Base-by-base conservation (phyloP, 805 yeast genomes). In the Schwanniomyces occidentalis region DNA sequence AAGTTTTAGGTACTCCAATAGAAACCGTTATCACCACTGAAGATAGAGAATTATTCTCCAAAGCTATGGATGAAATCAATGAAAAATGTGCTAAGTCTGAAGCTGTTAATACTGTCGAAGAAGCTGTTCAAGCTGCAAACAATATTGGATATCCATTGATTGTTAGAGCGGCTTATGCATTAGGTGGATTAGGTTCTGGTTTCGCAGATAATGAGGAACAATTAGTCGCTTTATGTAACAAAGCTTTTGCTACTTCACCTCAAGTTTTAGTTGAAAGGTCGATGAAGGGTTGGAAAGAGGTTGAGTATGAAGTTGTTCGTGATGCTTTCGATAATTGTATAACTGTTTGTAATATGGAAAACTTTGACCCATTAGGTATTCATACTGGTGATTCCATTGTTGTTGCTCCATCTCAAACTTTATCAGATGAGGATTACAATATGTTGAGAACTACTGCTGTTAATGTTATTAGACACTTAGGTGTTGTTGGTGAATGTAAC, bases 341-440 rank as follows among this genome's bases (percentile, higher is more conserved):
- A 54, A 91, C 99, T 31, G 99, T 91, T 44, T 91, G 99, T 78
- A 91, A 91, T 71, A 91, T 91, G 99, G 99, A 91, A 71, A 91
- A 91, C 69, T 91, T 91, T 50, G 99, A 91, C 68, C 99, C 99
- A 30, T 76, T 91, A 52, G 99, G 99, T 61, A 90, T 91, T 55
- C 99, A 91, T 61, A 91, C 99, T 41, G 99, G 99, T 76, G 99
- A 91, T 65, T 93, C 98, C 36, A 93, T 91, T 56, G 99, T 91
- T 38, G 96, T 91, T 56, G 99, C 99, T 35, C 99, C 99, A 32
- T 90, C 97, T 27, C 99, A 91, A 72, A 91, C 99, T 27, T 71
- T 91, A 46, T 85, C 96, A 13, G 98, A 91, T 60, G 96, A 87
- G 61, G 99, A 91, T 56, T 91, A 90, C 71, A 87, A 91, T 70